Evolutionary conservation across 352 stramenopile species (phyloP), one percentile per base, ranked within the genome.

Genomic region (Globisporangium ultimum): DNA sequence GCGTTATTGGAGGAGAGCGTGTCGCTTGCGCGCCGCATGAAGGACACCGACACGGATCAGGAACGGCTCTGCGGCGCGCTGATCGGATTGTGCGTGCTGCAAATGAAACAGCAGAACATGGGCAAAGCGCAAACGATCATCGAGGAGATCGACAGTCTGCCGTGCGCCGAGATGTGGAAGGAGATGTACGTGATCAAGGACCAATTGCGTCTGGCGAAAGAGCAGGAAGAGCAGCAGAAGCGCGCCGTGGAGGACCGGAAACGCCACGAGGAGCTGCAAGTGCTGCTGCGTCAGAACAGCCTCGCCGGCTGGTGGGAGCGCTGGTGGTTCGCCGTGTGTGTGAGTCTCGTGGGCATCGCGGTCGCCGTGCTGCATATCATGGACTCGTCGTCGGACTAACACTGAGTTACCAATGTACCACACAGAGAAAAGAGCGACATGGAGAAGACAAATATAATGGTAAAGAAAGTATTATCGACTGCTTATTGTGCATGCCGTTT

Each of bases 21-120:
- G 1, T 34, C 55, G 12, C 49, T 77, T 17, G 53, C 68, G 21
- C 66, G 64, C 46, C 38, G 52, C 14, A 22, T 51, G 9, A 21
- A 55, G 21, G 46, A 42, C 13, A 50, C 32, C 17, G 58, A 65
- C 9, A 58, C 22, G 13, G 55, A 52, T 20, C 68, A 41, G 9
- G 71, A 78, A 34, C 51, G 66, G 46, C 63, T 84, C 57, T 73
- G 71, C 50, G 67, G 77, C n/a, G 57, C 74, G 24, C 70, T 89
- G 12, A 66, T 87, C 10, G 77, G 73, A 8, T 63, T 84, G 24
- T 89, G 77, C 21, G 73, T 89, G 38, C 64, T 89, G 9, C 61
- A 80, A 18, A 68, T 89, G n/a, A 77, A 72, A 51, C 58, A 74
- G 24, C 64, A 68, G 6, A 71, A 80, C 45, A 52, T 71, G 14